These are phyloP conservation scores for Pleurotus eryngii DNA, from an alignment of 768 basidiomycete species.

Conservation along the genomic window DNA sequence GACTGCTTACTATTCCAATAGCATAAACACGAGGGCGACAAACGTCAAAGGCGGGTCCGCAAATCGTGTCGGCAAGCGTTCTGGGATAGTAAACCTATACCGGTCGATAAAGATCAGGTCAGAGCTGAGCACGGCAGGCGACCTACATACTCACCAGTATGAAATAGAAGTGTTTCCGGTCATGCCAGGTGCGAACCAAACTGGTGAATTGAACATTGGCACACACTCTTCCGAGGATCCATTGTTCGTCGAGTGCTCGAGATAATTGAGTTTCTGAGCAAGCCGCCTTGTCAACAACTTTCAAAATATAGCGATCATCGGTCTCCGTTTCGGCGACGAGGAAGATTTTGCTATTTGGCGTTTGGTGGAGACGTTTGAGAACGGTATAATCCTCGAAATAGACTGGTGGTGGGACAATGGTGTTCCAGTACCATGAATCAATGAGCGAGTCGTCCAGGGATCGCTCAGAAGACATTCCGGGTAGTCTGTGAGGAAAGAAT, in stretches of 20 bases:
- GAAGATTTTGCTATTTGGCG: not conserved
- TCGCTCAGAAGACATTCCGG: no score
- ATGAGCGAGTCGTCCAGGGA: no score
- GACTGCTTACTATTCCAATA: not conserved
- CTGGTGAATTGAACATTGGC: not conserved
- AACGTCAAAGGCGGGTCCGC: not conserved
- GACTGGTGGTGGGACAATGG: not conserved
- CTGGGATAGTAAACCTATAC: not conserved
- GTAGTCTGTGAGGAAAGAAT: no score
- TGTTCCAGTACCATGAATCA: no score
- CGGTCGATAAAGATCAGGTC: not conserved
- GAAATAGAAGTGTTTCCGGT: not conserved
- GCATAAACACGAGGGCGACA: constrained; percentile 2
- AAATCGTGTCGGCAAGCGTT: not conserved
- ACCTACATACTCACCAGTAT: not conserved
- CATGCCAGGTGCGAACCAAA: constrained; percentile 5
- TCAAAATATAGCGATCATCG: not conserved
- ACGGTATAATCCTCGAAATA: not conserved
- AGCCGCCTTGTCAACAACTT: not conserved
- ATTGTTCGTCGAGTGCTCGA: not conserved
- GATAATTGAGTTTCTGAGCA: not conserved
- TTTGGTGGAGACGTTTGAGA: constrained; percentile 1
- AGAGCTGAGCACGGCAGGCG: not conserved
- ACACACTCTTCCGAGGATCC: not conserved
- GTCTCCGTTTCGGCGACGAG: not conserved